Conservation (phyloP, 1,284 basidiomycete species). For the Melanopsichium pennsylvanicum region DNA sequence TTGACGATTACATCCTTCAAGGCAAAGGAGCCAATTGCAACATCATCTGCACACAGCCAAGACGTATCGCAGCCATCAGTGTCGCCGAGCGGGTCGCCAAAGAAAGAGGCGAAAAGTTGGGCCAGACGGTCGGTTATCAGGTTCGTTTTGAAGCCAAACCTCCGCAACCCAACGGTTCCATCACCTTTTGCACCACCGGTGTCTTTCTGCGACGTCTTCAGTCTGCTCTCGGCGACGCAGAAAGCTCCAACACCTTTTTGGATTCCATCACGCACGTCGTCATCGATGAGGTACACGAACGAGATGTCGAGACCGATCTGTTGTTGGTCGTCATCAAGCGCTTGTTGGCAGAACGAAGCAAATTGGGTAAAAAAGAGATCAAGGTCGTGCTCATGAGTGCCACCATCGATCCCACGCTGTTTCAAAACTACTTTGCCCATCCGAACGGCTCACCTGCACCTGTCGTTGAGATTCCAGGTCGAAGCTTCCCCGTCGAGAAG, state of each 20-base stretch:
- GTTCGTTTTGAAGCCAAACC: slow-evolving; percentile 87
- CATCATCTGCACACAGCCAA: slow-evolving; percentile 90
- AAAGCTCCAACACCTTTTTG: slow-evolving; percentile 68
- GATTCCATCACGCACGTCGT: slow-evolving; percentile 89
- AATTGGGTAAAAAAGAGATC: slow-evolving; percentile 75
- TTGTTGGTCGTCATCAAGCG: slow-evolving; percentile 89
- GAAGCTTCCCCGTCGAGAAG: slow-evolving; percentile 86
- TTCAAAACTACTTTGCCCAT: slow-evolving; percentile 85
- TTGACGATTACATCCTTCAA: slow-evolving; percentile 82
- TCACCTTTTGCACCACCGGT: slow-evolving; percentile 94
- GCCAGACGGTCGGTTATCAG: slow-evolving; percentile 84
- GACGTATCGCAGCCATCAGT: slow-evolving; percentile 89
- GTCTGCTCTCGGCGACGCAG: slow-evolving; percentile 71
- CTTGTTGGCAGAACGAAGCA: slow-evolving; percentile 74
- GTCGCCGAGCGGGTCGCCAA: slow-evolving; percentile 91
- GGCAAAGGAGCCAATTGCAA: slow-evolving; percentile 86
- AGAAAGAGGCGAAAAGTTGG: slow-evolving; percentile 81
- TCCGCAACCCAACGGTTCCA: slow-evolving; percentile 80
- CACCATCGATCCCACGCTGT: slow-evolving; percentile 88
- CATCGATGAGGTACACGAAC: slow-evolving; percentile 95
- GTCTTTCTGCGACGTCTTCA: slow-evolving; percentile 89
- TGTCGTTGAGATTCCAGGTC: slow-evolving; percentile 87
- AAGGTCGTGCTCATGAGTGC: slow-evolving; percentile 95
- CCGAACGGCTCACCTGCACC: slow-evolving; percentile 71
- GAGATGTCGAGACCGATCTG: slow-evolving; percentile 92